These are phyloP conservation scores for Miamiensis avidus DNA, from an alignment of 169 alveolate genomes.

Conservation along the genomic window DNA sequence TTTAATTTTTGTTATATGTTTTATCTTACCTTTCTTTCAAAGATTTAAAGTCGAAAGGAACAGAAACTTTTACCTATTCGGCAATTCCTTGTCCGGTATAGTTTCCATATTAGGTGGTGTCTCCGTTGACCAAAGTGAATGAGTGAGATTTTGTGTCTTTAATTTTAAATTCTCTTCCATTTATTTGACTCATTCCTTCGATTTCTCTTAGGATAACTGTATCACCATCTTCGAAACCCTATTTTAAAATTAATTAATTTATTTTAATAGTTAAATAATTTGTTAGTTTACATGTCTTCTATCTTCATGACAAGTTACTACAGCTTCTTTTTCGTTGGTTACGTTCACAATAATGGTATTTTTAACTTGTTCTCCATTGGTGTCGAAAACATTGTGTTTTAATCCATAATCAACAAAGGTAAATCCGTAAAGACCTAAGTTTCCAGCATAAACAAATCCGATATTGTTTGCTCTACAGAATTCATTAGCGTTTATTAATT, in stretches of 20 bases:
- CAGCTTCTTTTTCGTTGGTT: slow-evolving; percentile 70
- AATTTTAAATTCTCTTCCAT: slow-evolving; percentile 90
- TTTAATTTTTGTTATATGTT: not conserved
- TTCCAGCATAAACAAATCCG: slow-evolving; percentile 84
- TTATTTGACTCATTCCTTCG: slow-evolving; percentile 96
- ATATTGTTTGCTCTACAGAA: slow-evolving; percentile 61
- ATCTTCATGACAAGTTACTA: slow-evolving; percentile 87
- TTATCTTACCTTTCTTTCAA: slow-evolving; percentile 57
- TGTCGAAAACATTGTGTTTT: slow-evolving; percentile 85
- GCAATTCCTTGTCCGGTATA: slow-evolving; percentile 90
- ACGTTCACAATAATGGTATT: slow-evolving; percentile 50
- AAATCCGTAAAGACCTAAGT: slow-evolving; percentile 94
- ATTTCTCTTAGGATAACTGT: slow-evolving; percentile 94
- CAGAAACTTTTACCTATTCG: slow-evolving; percentile 92
- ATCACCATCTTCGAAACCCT: slow-evolving; percentile 95
- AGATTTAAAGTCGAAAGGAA: slow-evolving; percentile 78
- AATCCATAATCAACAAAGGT: slow-evolving; percentile 96
- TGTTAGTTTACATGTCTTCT: too few relatives aligned
- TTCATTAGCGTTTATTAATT: slow-evolving; percentile 48
- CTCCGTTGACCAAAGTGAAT: slow-evolving; percentile 87
- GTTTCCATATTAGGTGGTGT: slow-evolving; percentile 74
- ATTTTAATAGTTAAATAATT: too few relatives aligned
- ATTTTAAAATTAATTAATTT: too few relatives aligned
- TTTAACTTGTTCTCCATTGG: slow-evolving; percentile 76
- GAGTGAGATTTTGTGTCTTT: slow-evolving; percentile 87